These are phyloP conservation scores for Exophiala viscosa DNA, from an alignment of 2,329 filamentous ascomycete genomes.

Conservation along the genomic window DNA sequence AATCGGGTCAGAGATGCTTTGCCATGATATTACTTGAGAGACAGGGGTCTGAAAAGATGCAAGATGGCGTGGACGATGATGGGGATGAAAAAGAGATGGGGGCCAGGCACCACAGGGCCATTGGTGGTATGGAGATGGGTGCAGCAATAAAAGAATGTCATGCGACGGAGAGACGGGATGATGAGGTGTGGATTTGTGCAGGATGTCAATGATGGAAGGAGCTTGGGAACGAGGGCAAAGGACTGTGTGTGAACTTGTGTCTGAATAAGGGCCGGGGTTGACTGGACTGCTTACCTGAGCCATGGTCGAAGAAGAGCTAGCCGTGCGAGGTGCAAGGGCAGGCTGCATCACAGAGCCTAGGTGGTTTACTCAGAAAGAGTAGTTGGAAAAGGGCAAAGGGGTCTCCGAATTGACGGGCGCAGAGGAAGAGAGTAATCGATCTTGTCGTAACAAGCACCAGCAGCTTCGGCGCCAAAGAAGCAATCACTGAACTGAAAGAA, in stretches of 20 bases:
- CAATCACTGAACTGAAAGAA: not conserved
- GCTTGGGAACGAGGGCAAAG: not conserved
- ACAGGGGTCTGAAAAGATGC: slow-evolving; percentile 8
- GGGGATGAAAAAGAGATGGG: slow-evolving; percentile 6
- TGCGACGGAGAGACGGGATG: slow-evolving; percentile 13
- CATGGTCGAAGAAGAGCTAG: slow-evolving; percentile 20
- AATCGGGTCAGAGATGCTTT: slow-evolving; percentile 21
- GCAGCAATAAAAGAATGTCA: not conserved
- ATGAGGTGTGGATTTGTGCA: slow-evolving; percentile 3
- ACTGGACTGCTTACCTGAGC: slow-evolving; percentile 27
- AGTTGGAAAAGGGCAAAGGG: not conserved
- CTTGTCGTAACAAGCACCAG: too few species aligned
- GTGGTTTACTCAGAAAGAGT: slow-evolving; percentile 6
- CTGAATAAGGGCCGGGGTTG: slow-evolving; percentile 21
- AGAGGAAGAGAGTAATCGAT: too few species aligned
- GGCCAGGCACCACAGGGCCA: slow-evolving; percentile 14
- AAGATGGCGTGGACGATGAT: slow-evolving; percentile 8
- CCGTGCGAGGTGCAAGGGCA: slow-evolving; percentile 22
- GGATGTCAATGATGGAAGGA: not conserved
- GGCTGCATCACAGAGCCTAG: slow-evolving; percentile 18
- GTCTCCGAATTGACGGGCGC: too few species aligned
- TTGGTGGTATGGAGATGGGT: not conserved
- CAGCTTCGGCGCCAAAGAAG: too few species aligned
- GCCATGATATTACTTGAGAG: slow-evolving; percentile 3
- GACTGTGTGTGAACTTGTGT: not conserved